Conservation (phyloP, 768 basidiomycete genomes). For the Leccinum broughii region DNA sequence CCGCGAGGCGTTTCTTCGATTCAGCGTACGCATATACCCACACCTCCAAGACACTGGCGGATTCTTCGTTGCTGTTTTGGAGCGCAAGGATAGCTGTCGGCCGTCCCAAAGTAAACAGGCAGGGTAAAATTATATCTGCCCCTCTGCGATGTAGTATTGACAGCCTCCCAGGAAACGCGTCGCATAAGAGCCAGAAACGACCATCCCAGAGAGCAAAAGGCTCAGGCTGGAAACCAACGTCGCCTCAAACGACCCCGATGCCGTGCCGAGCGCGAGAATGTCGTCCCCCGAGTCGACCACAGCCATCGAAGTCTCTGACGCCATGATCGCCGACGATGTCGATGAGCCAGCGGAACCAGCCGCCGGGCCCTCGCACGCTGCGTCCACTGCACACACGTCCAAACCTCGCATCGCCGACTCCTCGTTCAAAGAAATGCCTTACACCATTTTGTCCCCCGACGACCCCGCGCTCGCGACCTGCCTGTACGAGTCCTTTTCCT, state of each 20-base stretch:
- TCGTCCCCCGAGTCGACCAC: constrained; percentile 5
- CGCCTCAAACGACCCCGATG: constrained; percentile 5
- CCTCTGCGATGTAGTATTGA: constrained; percentile 4
- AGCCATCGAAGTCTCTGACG: constrained; percentile 2
- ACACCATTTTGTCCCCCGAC: constrained; percentile 71
- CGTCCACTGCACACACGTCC: not conserved
- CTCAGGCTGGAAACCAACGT: constrained; percentile 39
- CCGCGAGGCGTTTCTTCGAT: not conserved
- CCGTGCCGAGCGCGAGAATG: constrained; percentile 5
- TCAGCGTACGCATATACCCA: constrained; percentile 86
- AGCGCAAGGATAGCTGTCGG: constrained; percentile 41
- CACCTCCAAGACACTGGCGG: constrained; percentile 97
- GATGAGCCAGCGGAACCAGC: constrained; percentile 2
- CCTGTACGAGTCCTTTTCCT: constrained; percentile 52
- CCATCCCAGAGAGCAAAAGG: constrained; percentile 51
- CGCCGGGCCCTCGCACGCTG: not conserved
- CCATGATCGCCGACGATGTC: not conserved
- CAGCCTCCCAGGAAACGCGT: constrained; percentile 43
- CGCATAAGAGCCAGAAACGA: constrained; percentile 42
- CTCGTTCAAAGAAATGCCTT: constrained; percentile 88
- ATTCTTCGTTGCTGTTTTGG: constrained; percentile 93
- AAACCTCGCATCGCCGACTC: constrained; percentile 28
- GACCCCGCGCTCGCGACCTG: constrained; percentile 71
- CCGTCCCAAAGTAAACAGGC: constrained; percentile 6
- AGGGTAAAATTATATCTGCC: constrained; percentile 11